Evolutionary conservation across 2,329 filamentous ascomycete genomes (phyloP).

Genomic region (Stemphylium lycopersici): DNA sequence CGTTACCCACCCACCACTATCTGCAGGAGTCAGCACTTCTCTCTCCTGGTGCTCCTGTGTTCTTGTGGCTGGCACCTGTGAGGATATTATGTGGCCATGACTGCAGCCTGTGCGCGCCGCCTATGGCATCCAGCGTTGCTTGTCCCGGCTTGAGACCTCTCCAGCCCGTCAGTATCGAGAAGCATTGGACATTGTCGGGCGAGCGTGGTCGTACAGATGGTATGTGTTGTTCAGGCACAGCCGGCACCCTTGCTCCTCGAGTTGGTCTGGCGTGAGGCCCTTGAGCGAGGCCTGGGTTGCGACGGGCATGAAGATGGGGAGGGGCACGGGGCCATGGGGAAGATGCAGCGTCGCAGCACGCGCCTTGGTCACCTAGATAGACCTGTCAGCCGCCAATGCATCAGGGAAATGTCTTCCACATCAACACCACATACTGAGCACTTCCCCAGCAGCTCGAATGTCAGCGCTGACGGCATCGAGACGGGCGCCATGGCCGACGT

Average conservation of each 20-base stretch:
- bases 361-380: constrained; percentile 87
- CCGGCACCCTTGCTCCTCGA: constrained; percentile 86
- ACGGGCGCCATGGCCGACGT: constrained; percentile 36
- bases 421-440: constrained; percentile 40
- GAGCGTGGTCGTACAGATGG: constrained; percentile 63
- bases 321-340: constrained; percentile 86
- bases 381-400: constrained; percentile 4
- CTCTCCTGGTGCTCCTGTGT: not conserved
- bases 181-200: not conserved
- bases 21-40: constrained; percentile 42
- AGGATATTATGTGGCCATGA: constrained; percentile 95
- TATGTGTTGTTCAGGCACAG: constrained; percentile 98
- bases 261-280: constrained; percentile 87
- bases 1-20: constrained; percentile 54
- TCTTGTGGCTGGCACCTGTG: constrained; percentile 59
- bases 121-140: constrained; percentile 81
- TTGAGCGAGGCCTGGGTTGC: constrained; percentile 96
- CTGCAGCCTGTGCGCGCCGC: constrained; percentile 92
- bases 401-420: not conserved
- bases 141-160: constrained; percentile 90
- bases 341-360: constrained; percentile 86
- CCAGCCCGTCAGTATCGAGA: constrained; percentile 24
- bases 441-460: constrained; percentile 47
- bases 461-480: constrained; percentile 47
- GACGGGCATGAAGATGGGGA: constrained; percentile 98